Conservation (phyloP, 768 basidiomycete genomes). For the Boletus reticuloceps region DNA sequence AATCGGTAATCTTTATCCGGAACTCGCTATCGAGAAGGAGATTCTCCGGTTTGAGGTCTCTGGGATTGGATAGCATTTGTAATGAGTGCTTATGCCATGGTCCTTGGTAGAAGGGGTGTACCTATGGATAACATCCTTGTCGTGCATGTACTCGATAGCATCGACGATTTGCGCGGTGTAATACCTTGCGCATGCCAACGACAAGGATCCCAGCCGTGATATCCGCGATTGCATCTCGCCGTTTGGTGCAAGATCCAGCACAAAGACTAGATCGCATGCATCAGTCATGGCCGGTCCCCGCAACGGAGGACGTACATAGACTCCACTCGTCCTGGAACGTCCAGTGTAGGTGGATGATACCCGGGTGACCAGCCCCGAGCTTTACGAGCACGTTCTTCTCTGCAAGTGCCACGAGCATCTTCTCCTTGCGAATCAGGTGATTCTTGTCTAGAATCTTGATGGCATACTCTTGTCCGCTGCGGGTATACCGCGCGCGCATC, state of each 20-base stretch:
- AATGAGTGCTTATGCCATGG: conserved; percentile 11
- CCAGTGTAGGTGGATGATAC: conserved; percentile 77
- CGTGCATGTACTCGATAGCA: conserved; percentile 88
- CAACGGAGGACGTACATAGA: conserved; percentile 58
- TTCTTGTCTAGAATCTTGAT: conserved; percentile 84
- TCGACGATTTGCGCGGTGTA: conserved; percentile 91
- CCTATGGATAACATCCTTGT: conserved; percentile 87
- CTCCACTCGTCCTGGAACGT: conserved; percentile 85
- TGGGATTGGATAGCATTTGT: too few species aligned
- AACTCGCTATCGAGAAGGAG: conserved; percentile 83
- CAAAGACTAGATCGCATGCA: conserved; percentile 55
- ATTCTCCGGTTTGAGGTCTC: conserved; percentile 85
- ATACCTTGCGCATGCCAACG: conserved; percentile 68
- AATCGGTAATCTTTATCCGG: conserved; percentile 94
- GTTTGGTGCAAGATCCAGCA: conserved; percentile 71
- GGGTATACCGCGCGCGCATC: conserved; percentile 49
- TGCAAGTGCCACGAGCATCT: conserved; percentile 70
- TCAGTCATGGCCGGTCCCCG: background rate
- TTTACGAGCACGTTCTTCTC: conserved; percentile 77
- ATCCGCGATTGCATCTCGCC: conserved; percentile 77
- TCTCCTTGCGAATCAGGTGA: conserved; percentile 76
- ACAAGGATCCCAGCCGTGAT: conserved; percentile 81
- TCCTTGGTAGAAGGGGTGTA: conserved; percentile 22
- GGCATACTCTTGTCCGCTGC: conserved; percentile 65
- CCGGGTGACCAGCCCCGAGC: conserved; percentile 68